Conservation (phyloP, 2,329 filamentous ascomycete species). For the Paecilomyces formosus region DNA sequence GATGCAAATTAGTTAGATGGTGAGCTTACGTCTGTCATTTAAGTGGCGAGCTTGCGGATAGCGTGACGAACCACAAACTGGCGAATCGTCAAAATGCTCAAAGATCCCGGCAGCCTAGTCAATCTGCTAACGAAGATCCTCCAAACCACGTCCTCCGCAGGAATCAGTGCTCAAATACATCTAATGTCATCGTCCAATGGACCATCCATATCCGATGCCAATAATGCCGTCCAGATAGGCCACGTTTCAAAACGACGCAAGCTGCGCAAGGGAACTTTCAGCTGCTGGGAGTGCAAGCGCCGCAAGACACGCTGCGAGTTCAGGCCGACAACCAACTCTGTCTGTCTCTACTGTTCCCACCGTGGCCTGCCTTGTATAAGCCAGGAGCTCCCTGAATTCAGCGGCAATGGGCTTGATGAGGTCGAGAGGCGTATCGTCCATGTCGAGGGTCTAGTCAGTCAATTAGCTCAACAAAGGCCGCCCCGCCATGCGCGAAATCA, state of each 20-base stretch:
- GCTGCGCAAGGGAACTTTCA: conserved; percentile 49
- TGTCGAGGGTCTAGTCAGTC: conserved; percentile 2
- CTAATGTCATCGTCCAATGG: background rate
- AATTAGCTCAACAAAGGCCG: background rate
- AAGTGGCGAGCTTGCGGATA: no score
- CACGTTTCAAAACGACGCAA: conserved; percentile 31
- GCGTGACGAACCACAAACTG: no score
- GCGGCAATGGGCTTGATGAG: background rate
- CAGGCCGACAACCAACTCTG: conserved; percentile 24
- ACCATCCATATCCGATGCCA: background rate
- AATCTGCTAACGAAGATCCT: no score
- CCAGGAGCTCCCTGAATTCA: conserved; percentile 9
- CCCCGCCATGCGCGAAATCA: background rate
- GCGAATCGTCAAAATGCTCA: no score
- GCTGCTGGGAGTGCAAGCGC: conserved; percentile 54
- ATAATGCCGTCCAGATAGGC: background rate
- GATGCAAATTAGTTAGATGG: no score
- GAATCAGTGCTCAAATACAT: background rate
- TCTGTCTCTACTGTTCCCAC: conserved; percentile 42
- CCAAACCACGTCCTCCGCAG: background rate
- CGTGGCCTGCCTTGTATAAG: conserved; percentile 28
- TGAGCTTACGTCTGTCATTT: no score
- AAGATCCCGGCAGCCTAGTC: no score
- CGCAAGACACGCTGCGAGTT: conserved; percentile 48
- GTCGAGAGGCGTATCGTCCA: conserved; percentile 1